These are phyloP conservation scores for Trypanosomatidae sp. DNA, from an alignment of 208 protist species.

Conservation along the genomic window DNA sequence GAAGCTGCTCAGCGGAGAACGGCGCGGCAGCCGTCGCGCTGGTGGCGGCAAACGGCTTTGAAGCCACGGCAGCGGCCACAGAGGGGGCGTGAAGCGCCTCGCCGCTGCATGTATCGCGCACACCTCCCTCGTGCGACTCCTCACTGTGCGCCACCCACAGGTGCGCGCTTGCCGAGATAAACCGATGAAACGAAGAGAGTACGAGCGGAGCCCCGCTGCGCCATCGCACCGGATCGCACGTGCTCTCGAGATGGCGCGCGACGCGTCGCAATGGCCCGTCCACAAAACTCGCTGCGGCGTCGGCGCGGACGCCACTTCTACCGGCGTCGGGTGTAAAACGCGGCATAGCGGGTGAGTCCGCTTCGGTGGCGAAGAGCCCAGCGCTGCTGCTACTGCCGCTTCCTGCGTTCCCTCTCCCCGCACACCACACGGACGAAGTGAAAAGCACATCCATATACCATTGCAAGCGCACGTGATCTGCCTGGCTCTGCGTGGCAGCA, in stretches of 20 bases:
- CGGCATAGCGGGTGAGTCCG: background rate
- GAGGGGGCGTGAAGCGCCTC: background rate
- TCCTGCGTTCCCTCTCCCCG: background rate
- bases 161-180: conserved; percentile 10
- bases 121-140: background rate
- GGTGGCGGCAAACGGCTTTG: background rate
- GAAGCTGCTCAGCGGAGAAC: conserved; percentile 6
- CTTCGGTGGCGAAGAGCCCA: no score
- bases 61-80: conserved; percentile 1
- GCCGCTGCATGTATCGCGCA: background rate
- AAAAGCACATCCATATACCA: conserved; percentile 20
- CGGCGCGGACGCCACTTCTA: background rate
- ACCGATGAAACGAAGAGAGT: conserved; percentile 14
- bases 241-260: conserved; percentile 3
- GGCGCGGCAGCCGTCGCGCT: background rate
- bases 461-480: conserved; percentile 21
- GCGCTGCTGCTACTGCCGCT: background rate
- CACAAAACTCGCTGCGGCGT: conserved; percentile 1
- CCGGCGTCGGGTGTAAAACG: background rate
- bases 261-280: conserved; percentile 8
- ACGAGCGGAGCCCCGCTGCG: conserved; percentile 13
- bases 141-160: conserved; percentile 13
- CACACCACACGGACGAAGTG: conserved; percentile 17
- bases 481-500: background rate
- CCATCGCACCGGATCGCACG: conserved; percentile 25